Conservation (phyloP, 1,284 basidiomycete species). For the Sanghuangporus weigelae region DNA sequence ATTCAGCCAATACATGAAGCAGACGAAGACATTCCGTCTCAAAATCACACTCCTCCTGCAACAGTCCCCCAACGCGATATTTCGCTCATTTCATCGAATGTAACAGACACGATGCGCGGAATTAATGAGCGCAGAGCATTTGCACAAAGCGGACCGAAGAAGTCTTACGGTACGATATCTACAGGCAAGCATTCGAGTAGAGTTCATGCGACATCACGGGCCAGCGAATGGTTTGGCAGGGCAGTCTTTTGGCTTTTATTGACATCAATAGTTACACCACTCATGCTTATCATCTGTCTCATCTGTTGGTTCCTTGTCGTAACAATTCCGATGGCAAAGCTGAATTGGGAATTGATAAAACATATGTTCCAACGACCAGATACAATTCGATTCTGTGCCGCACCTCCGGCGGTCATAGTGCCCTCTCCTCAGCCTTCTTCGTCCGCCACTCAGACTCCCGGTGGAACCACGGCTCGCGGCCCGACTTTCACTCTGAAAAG, state of each 20-base stretch:
- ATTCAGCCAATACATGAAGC: conserved; percentile 28
- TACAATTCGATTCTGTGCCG: conserved; percentile 87
- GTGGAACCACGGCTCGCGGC: conserved; percentile 24
- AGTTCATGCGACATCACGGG: neutral
- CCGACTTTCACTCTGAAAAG: conserved; percentile 50
- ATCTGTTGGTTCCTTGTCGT: conserved; percentile 93
- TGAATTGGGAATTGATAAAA: conserved; percentile 90
- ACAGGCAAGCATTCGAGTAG: conserved; percentile 16
- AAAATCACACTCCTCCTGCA: conserved; percentile 21
- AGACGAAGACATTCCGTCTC: conserved; percentile 23
- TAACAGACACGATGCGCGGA: conserved; percentile 13
- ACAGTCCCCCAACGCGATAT: conserved; percentile 29
- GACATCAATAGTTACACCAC: conserved; percentile 76
- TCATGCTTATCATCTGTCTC: conserved; percentile 82
- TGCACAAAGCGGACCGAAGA: conserved; percentile 36
- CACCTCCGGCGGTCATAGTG: conserved; percentile 54
- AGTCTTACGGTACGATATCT: conserved; percentile 60
- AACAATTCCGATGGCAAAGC: conserved; percentile 96
- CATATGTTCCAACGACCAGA: conserved; percentile 80
- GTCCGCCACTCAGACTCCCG: conserved; percentile 22
- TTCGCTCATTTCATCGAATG: conserved; percentile 13
- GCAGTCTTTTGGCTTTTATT: conserved; percentile 78
- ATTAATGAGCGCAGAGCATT: conserved; percentile 30
- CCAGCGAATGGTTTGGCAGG: conserved; percentile 53
- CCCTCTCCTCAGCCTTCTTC: conserved; percentile 32